phyloP scores from a whole-genome alignment of 1,284 basidiomycete species.

The Naganishia sp. region DNA sequence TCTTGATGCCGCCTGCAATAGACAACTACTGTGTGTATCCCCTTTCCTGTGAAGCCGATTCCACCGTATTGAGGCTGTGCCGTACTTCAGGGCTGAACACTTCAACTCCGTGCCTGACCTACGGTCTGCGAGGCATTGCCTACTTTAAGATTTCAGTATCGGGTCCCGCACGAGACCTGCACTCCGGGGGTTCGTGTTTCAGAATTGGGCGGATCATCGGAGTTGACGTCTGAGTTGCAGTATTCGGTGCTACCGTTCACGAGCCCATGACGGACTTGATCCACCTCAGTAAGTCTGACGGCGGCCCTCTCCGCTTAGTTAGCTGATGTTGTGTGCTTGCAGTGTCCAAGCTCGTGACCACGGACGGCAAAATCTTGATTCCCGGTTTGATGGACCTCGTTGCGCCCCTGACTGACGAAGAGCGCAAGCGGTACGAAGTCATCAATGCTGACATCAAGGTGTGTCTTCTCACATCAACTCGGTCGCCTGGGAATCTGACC shows the following conservation, averaged over 20 bases:
- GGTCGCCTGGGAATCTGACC: background rate
- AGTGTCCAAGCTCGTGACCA: conserved; percentile 76
- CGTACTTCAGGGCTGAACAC: conserved; percentile 49
- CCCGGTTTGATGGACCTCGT: conserved; percentile 92
- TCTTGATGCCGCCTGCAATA: conserved; percentile 12
- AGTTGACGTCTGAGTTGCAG: conserved; percentile 34
- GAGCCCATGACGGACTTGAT: conserved; percentile 72
- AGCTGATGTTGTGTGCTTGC: conserved; percentile 30
- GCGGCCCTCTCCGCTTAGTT: background rate
- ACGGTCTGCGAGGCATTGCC: conserved; percentile 72
- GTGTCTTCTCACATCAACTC: background rate
- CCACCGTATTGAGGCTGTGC: too few relatives aligned
- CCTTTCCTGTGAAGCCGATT: background rate
- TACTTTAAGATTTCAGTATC: conserved; percentile 84
- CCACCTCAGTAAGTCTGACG: conserved; percentile 50
- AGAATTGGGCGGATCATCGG: background rate
- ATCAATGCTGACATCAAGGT: conserved; percentile 66
- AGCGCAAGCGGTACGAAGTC: conserved; percentile 69
- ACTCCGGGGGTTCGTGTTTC: conserved; percentile 66
- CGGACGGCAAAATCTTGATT: conserved; percentile 80
- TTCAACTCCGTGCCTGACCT: conserved; percentile 56
- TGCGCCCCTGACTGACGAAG: conserved; percentile 70
- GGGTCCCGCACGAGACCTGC: conserved; percentile 85
- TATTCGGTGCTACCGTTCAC: conserved; percentile 83
- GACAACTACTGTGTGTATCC: conserved; percentile 54